Conservation (phyloP, 2,329 filamentous ascomycete genomes). For the Alternaria brassicae region DNA sequence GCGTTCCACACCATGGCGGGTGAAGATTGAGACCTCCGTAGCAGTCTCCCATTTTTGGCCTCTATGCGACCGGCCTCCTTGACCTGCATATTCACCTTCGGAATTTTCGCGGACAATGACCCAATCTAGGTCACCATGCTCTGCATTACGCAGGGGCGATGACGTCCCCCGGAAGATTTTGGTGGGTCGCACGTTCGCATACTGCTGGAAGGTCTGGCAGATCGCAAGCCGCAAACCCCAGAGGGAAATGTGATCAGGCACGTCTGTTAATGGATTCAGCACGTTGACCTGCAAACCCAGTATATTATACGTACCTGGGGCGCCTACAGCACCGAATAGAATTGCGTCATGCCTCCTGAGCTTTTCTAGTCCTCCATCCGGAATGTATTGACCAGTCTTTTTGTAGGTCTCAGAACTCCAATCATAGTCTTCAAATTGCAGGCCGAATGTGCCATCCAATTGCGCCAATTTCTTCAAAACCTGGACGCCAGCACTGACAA, state of each 20-base stretch:
- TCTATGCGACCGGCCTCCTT: constrained; percentile 67
- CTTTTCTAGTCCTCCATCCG: constrained; percentile 64
- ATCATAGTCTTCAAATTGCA: constrained; percentile 69
- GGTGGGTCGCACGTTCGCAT: constrained; percentile 66
- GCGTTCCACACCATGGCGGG: constrained; percentile 64
- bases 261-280: constrained; percentile 45
- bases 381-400: constrained; percentile 69
- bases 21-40: constrained; percentile 70
- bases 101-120: constrained; percentile 72
- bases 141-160: constrained; percentile 62
- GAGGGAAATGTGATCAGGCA: constrained; percentile 64
- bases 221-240: constrained; percentile 65
- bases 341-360: constrained; percentile 69
- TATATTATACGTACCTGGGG: constrained; percentile 54
- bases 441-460: constrained; percentile 63
- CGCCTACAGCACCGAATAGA: constrained; percentile 72
- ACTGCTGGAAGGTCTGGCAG: constrained; percentile 63
- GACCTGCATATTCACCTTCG: constrained; percentile 71
- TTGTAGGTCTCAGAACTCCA: constrained; percentile 74
- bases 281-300: background rate
- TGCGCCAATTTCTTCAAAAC: constrained; percentile 64
- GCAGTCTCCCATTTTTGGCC: constrained; percentile 66
- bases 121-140: constrained; percentile 69
- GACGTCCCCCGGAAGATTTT: constrained; percentile 67
- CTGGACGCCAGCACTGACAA: constrained; percentile 68